phyloP scores from a whole-genome alignment of 1,139 yeast species.

The Saccharomyces hybrid region DNA sequence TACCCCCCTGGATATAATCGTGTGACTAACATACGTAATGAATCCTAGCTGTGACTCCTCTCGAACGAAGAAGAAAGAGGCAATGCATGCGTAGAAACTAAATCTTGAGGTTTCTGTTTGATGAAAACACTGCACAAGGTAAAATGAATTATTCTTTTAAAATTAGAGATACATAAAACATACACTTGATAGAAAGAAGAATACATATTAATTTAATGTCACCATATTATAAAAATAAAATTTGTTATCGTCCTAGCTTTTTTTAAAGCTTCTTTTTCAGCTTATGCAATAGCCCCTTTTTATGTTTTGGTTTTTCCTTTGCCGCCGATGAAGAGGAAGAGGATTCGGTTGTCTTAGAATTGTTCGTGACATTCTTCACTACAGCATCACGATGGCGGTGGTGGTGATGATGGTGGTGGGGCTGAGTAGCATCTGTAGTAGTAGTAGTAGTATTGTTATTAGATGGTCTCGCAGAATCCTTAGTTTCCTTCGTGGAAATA shows the following conservation, averaged over 20 bases:
- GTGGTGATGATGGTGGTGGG: not conserved
- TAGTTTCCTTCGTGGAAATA: slow-evolving; percentile 1
- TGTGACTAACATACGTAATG: not conserved
- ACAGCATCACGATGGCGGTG: not conserved
- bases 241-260: not conserved
- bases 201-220: not conserved
- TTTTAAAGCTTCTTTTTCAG: slow-evolving; percentile 13
- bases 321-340: slow-evolving; percentile 2
- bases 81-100: not conserved
- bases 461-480: not conserved
- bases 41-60: not conserved
- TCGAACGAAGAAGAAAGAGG: not conserved
- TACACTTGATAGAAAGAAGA: not conserved
- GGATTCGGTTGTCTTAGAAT: slow-evolving; percentile 1
- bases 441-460: not conserved
- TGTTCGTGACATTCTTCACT: slow-evolving; percentile 1
- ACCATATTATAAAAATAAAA: not conserved
- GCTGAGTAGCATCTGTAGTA: not conserved
- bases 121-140: not conserved
- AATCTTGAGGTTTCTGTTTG: not conserved
- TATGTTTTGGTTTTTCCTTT: slow-evolving; percentile 10
- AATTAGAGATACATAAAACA: not conserved
- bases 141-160: no score
- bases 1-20: not conserved
- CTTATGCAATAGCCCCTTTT: slow-evolving; percentile 14